Evolutionary conservation across 805 yeast species (phyloP).

Genomic region (Yarrowia sp.): DNA sequence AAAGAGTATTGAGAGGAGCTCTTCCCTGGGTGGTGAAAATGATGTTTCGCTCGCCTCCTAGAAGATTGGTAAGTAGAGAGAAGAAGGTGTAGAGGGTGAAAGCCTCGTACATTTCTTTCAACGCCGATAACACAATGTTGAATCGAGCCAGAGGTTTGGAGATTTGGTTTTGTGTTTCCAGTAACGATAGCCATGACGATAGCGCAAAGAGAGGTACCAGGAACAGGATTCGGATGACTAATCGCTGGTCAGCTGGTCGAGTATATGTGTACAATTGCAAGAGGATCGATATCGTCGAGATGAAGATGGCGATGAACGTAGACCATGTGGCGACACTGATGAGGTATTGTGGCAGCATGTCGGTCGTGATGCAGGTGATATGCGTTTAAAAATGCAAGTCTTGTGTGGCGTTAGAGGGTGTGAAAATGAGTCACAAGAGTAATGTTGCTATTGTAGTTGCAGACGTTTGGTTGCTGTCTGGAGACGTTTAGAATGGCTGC

Average conservation of each 20-base stretch:
- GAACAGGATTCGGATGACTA: slow-evolving; percentile 74
- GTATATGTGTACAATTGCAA: slow-evolving; percentile 75
- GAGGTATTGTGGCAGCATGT: slow-evolving; percentile 12
- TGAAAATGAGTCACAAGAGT: no score
- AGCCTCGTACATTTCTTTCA: slow-evolving; percentile 92
- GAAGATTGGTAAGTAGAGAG: slow-evolving; percentile 75
- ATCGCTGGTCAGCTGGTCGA: slow-evolving; percentile 85
- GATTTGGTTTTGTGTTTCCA: slow-evolving; percentile 51
- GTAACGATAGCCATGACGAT: slow-evolving; percentile 67
- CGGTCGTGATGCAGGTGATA: neutral
- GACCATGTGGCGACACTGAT: slow-evolving; percentile 35
- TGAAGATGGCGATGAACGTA: slow-evolving; percentile 50
- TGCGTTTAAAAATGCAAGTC: no score
- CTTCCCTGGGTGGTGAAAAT: slow-evolving; percentile 74
- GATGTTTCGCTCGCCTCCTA: slow-evolving; percentile 92
- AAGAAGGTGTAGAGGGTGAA: slow-evolving; percentile 94
- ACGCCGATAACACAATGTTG: slow-evolving; percentile 67
- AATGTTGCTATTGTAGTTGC: no score
- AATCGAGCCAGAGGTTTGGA: neutral
- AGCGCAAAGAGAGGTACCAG: slow-evolving; percentile 77
- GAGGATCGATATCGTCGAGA: slow-evolving; percentile 57
- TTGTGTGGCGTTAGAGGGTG: no score
- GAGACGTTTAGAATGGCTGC: no score
- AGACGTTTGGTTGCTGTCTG: no score
- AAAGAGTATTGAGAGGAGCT: slow-evolving; percentile 70